A percentile compares a stretch with the other conserved stretches of the same genome.
These are phyloP conservation scores for Antrodiella citrinella DNA, from an alignment of 768 basidiomycete species.

Conservation along the genomic window DNA sequence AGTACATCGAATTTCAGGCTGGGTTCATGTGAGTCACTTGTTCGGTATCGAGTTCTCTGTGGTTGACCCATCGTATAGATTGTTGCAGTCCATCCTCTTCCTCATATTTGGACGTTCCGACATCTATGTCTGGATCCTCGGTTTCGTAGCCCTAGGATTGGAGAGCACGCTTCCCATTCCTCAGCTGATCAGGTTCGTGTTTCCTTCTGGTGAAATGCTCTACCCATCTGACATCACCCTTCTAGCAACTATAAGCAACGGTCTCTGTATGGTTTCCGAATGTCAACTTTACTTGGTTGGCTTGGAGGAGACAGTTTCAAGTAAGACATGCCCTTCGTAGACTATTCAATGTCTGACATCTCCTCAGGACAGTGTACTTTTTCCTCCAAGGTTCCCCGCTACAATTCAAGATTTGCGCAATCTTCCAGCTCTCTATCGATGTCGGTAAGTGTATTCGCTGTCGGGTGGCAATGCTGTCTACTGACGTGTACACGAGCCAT, in stretches of 20 bases:
- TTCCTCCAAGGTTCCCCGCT: constrained; percentile 64
- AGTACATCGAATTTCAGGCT: constrained; percentile 78
- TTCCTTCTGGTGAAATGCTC: background rate
- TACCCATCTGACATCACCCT: background rate
- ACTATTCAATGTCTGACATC: constrained; percentile 2
- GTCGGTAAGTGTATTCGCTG: constrained; percentile 49
- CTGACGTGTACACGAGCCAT: constrained; percentile 40
- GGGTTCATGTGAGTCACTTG: constrained; percentile 59
- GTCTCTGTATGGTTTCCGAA: constrained; percentile 78
- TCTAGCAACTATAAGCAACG: constrained; percentile 69
- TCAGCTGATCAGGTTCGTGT: constrained; percentile 61
- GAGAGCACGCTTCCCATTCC: constrained; percentile 86
- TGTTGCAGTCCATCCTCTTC: constrained; percentile 66
- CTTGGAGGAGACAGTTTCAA: constrained; percentile 81
- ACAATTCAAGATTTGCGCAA: constrained; percentile 76
- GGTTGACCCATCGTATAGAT: constrained; percentile 23
- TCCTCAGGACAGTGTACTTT: constrained; percentile 65
- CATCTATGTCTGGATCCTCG: constrained; percentile 53
- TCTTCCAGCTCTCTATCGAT: constrained; percentile 80
- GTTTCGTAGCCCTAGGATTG: constrained; percentile 72
- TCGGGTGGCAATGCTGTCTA: too few relatives aligned
- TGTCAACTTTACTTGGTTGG: constrained; percentile 80
- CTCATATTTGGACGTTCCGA: constrained; percentile 63
- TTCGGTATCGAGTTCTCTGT: constrained; percentile 2
- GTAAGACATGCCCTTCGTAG: constrained; percentile 30